Base-by-base conservation (phyloP, 352 stramenopile species). In the Saprolegnia parasitica region DNA sequence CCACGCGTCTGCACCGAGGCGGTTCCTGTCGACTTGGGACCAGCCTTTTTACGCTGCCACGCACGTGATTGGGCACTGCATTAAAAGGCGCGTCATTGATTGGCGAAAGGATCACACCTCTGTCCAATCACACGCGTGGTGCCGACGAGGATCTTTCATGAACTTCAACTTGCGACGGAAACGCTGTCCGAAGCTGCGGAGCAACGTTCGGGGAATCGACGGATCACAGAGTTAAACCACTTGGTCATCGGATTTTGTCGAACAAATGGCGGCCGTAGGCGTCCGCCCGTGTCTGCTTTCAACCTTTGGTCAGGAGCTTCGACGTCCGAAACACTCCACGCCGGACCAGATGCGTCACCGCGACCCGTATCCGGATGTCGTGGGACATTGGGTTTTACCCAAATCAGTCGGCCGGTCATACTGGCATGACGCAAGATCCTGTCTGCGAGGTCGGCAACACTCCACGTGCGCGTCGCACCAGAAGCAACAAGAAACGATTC, bases 131-230 rank as follows among this genome's bases (percentile, higher is more conserved):
- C 13, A 24, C 20, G 8, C 8, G 13, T 15, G 13, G 18, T 49
- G 13, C 18, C 11, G 35, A 11, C 24, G n/a, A 29, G 24, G 47
- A 55, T 55, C 47, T 40, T 20, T 24, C 1, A 42, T 4, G 23
- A 26, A 60, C 24, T 60, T 60, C 52, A 60, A 60, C 13, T 4
- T 60, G 52, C 52, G 24, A 60, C 20, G 52, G 52, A 60, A 60
- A 60, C 52, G 11, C 20, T 60, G 52, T 60, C 24, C 3, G 2
- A 35, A 35, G 29, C 5, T 35, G n/a, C 35, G 52, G 9, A 60
- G 20, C 24, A 15, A 20, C 35, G 52, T 40, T 60, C 35, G 11
- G 8, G 9, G n/a, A 55, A 55, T 55, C 24, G 29, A 35, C 29
- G 29, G 29, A 35, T 35, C 29, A 35, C 29, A 5, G 2, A n/a